Evolutionary conservation across 2,329 filamentous ascomycete genomes (phyloP).

Genomic region (Pestalotiopsis sp.): DNA sequence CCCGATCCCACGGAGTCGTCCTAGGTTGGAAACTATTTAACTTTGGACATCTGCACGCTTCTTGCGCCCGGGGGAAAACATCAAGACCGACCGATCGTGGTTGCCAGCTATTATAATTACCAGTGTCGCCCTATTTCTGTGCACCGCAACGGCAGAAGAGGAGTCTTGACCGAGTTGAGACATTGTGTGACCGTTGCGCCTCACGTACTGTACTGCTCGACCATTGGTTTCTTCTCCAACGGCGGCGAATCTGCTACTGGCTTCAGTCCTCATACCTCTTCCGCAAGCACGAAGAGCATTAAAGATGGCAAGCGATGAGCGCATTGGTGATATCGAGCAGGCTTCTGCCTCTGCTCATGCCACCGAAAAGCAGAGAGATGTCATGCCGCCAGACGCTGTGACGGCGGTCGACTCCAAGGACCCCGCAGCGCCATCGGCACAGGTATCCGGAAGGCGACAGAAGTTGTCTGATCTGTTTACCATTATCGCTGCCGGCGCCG

Average conservation of each 20-base stretch:
- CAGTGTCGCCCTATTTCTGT: neutral
- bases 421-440: slow-evolving; percentile 7
- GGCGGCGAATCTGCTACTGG: neutral
- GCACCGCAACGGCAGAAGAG: neutral
- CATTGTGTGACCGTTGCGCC: neutral
- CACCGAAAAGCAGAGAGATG: neutral
- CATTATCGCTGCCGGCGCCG: slow-evolving; percentile 11
- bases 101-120: neutral
- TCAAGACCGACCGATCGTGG: neutral
- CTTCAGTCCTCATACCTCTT: neutral
- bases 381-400: neutral
- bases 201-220: neutral
- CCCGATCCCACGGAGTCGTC: neutral
- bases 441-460: slow-evolving; percentile 9
- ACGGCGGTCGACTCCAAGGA: slow-evolving; percentile 3
- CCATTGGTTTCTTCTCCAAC: neutral
- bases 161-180: neutral
- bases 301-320: neutral
- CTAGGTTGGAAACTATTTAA: neutral
- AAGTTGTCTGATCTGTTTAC: slow-evolving; percentile 12
- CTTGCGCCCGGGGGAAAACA: neutral
- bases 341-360: slow-evolving; percentile 2
- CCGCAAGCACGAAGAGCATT: neutral
- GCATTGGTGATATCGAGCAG: slow-evolving; percentile 1
- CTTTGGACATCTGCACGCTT: neutral